Evolutionary conservation across 2,329 filamentous ascomycete species (phyloP).

Genomic region (Didymella sp.): DNA sequence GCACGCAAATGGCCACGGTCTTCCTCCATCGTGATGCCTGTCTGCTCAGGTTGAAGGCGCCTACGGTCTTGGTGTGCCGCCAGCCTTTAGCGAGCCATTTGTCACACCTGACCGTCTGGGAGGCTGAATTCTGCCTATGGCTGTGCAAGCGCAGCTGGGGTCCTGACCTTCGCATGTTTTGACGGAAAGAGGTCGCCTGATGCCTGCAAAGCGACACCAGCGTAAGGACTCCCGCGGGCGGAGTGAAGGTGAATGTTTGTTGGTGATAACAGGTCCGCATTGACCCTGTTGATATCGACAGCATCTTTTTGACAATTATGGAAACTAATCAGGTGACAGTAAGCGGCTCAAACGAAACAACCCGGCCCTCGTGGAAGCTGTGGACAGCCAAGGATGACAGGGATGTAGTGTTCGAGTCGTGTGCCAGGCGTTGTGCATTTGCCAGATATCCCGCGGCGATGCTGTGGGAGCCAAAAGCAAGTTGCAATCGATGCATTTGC

Average conservation of each 20-base stretch:
- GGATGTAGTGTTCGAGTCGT: not conserved
- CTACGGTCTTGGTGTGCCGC: slow-evolving; percentile 1
- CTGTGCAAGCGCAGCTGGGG: slow-evolving; percentile 10
- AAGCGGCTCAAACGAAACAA: slow-evolving; percentile 2
- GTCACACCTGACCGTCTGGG: not conserved
- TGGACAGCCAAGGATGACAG: slow-evolving; percentile 4
- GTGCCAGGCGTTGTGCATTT: not conserved
- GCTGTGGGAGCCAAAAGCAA: not conserved
- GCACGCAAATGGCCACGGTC: slow-evolving; percentile 10
- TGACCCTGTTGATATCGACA: not conserved
- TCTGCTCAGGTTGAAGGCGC: not conserved
- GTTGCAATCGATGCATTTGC: not conserved
- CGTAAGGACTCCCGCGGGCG: not conserved
- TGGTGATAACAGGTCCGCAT: not conserved
- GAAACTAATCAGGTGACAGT: slow-evolving; percentile 3
- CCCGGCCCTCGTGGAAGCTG: not conserved
- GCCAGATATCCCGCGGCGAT: not conserved
- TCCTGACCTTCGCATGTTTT: slow-evolving; percentile 27
- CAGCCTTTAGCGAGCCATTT: slow-evolving; percentile 11
- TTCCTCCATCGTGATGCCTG: not conserved
- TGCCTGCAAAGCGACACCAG: slow-evolving; percentile 1
- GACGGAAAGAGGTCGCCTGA: slow-evolving; percentile 28
- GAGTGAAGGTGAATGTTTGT: not conserved
- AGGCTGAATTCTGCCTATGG: slow-evolving; percentile 6
- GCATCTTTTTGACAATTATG: slow-evolving; percentile 12